Conservation (phyloP, 768 basidiomycete genomes). For the Rhodosporidiobolus odoratus region DNA sequence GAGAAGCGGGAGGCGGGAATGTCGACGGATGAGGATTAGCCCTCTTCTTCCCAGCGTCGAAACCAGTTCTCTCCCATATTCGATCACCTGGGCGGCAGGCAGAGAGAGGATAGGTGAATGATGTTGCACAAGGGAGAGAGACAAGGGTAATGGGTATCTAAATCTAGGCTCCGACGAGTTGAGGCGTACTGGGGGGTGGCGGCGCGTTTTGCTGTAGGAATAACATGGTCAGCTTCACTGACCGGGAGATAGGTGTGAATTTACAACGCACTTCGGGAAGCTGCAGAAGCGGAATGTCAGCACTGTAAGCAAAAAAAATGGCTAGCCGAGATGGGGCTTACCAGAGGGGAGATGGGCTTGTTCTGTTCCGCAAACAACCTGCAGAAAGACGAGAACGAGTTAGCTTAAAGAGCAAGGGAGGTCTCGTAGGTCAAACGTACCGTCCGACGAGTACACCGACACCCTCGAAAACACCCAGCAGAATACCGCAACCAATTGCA, state of each 20-base stretch:
- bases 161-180: slow-evolving; percentile 15
- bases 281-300: neutral
- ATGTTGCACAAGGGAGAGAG: neutral
- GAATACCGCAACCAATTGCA: slow-evolving; percentile 92
- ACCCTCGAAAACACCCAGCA: slow-evolving; percentile 89
- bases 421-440: neutral
- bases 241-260: neutral
- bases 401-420: neutral
- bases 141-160: slow-evolving; percentile 1
- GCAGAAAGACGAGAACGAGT: too few species aligned
- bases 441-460: slow-evolving; percentile 87
- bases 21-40: too few species aligned
- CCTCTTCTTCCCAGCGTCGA: too few species aligned
- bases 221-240: neutral
- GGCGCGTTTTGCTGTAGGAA: slow-evolving; percentile 12
- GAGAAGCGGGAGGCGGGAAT: too few species aligned
- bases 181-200: slow-evolving; percentile 20
- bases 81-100: too few species aligned
- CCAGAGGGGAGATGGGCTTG: slow-evolving; percentile 34
- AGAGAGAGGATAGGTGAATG: too few species aligned
- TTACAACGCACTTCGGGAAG: slow-evolving; percentile 8
- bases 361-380: slow-evolving; percentile 38
- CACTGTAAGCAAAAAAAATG: rapidly evolving
- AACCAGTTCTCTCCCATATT: too few species aligned
- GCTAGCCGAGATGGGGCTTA: neutral